Conservation (phyloP, 139 green algal species). For the Tetradesmus obliquus region DNA sequence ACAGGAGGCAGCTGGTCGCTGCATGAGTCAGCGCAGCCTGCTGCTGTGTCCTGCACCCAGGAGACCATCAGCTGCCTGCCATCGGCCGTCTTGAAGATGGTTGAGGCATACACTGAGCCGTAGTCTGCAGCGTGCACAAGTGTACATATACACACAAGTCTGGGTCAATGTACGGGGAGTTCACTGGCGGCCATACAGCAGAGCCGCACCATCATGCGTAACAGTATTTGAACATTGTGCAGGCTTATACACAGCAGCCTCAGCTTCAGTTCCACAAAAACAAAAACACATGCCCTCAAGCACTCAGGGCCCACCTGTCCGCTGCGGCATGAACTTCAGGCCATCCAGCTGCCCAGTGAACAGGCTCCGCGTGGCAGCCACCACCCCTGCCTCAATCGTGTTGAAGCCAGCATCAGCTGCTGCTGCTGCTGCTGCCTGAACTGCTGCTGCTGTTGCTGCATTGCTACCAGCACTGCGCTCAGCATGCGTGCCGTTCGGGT, state of each 20-base stretch:
- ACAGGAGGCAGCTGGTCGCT: conserved; percentile 10
- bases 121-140: background rate
- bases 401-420: background rate
- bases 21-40: background rate
- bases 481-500: background rate
- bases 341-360: conserved; percentile 35
- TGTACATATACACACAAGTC: no score
- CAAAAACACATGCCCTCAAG: background rate
- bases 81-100: background rate
- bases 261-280: background rate
- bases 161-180: no score
- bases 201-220: no score
- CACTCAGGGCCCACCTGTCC: conserved; percentile 12
- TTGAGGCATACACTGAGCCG: background rate
- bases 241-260: background rate
- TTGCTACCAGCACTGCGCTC: background rate
- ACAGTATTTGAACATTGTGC: background rate
- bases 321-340: conserved; percentile 23
- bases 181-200: no score
- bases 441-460: background rate
- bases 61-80: background rate
- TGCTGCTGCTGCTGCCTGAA: background rate
- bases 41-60: conserved; percentile 17
- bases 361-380: background rate
- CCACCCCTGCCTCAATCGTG: background rate